These are phyloP conservation scores for Trichoderma asperelloides DNA, from an alignment of 495 filamentous ascomycete genomes.

Conservation along the genomic window DNA sequence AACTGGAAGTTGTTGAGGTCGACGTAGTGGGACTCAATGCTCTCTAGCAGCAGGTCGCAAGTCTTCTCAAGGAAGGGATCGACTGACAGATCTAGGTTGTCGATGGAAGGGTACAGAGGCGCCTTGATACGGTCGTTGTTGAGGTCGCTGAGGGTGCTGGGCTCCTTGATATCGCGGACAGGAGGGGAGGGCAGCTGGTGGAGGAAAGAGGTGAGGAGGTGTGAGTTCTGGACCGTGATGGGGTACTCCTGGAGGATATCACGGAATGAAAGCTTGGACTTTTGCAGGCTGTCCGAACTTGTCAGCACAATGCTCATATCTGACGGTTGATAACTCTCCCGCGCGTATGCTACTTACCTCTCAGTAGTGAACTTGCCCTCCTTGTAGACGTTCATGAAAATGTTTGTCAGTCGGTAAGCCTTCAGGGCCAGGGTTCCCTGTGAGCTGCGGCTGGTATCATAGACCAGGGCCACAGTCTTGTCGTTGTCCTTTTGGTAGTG, in stretches of 20 bases:
- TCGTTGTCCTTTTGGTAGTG: conserved; percentile 96
- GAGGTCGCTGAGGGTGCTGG: conserved; percentile 67
- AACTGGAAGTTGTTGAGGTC: conserved; percentile 99
- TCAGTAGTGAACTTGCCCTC: conserved; percentile 96
- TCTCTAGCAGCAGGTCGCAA: conserved; percentile 88
- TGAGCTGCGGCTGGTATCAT: conserved; percentile 88
- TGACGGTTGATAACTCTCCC: not conserved
- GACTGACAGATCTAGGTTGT: conserved; percentile 82
- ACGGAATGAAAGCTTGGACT: conserved; percentile 84
- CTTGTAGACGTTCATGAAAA: conserved; percentile 88
- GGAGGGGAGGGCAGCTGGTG: conserved; percentile 65
- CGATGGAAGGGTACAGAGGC: conserved; percentile 77
- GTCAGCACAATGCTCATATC: conserved; percentile 14
- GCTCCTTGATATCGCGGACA: conserved; percentile 54
- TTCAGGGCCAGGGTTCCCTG: conserved; percentile 84
- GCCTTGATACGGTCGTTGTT: conserved; percentile 43
- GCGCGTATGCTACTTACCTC: conserved; percentile 42
- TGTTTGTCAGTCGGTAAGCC: conserved; percentile 79
- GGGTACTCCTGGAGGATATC: conserved; percentile 91
- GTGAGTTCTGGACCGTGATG: conserved; percentile 89
- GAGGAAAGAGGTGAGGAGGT: conserved; percentile 89
- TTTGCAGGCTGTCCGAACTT: conserved; percentile 57
- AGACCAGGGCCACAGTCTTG: conserved; percentile 84
- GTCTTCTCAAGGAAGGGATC: conserved; percentile 99
- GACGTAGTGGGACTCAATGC: conserved; percentile 94